phyloP scores from a whole-genome alignment of 2,329 filamentous ascomycete genomes.

The Domatiomyces catenatus region DNA sequence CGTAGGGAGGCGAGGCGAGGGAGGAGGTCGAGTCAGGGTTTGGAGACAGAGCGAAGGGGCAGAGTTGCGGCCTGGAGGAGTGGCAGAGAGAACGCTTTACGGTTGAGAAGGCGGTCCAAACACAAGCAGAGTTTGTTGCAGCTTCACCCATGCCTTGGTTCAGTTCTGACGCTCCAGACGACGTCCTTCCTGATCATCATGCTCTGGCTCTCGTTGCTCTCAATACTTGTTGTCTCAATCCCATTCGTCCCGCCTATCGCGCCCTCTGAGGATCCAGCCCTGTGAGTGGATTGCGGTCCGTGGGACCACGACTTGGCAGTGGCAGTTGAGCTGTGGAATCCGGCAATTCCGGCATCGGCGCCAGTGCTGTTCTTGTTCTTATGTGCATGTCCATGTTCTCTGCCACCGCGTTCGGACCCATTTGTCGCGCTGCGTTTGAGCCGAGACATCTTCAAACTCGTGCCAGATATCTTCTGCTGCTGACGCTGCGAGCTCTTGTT shows the following conservation, averaged over 20 bases:
- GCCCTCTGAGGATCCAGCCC: neutral
- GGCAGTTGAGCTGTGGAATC: neutral
- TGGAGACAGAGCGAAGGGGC: neutral
- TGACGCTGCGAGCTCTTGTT: neutral
- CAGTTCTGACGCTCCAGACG: neutral
- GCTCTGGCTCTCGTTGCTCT: conserved; percentile 7
- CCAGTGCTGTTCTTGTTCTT: neutral
- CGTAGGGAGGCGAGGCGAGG: too few relatives aligned
- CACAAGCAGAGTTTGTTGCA: neutral
- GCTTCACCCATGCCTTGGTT: neutral
- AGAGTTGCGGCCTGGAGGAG: neutral
- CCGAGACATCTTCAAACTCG: conserved; percentile 5
- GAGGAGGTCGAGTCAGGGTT: too few relatives aligned
- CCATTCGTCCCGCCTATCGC: neutral
- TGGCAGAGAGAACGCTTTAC: neutral
- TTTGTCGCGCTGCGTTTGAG: conserved; percentile 4
- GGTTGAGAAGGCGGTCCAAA: neutral
- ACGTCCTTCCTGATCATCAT: conserved; percentile 10
- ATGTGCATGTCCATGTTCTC: neutral
- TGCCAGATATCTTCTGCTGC: neutral
- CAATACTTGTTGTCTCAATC: conserved; percentile 6
- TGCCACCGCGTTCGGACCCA: conserved; percentile 1
- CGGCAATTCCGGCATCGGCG: neutral
- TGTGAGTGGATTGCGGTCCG: neutral
- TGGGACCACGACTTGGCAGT: neutral